Percentiles rank a stretch among this genome's conserved stretches.
Evolutionary conservation across 2,329 filamentous ascomycete genomes (phyloP).

Genomic region (Ophiostoma montium): DNA sequence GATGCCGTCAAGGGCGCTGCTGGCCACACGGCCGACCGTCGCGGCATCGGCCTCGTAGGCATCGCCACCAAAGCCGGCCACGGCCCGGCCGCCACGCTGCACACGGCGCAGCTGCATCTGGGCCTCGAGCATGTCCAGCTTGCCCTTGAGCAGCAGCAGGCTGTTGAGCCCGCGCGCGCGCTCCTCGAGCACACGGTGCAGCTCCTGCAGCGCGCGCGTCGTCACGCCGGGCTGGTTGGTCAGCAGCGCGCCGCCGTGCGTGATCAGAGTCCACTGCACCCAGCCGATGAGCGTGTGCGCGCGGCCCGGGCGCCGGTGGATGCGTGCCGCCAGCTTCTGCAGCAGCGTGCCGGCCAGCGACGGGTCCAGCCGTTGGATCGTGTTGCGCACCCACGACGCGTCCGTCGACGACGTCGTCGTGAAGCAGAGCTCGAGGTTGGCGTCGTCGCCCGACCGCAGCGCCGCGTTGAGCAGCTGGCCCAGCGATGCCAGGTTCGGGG

Average conservation of each 20-base stretch:
- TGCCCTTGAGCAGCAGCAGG: constrained; percentile 79
- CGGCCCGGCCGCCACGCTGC: constrained; percentile 28
- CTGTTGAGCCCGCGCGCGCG: constrained; percentile 70
- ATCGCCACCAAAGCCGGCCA: constrained; percentile 16
- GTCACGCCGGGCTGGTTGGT: constrained; percentile 75
- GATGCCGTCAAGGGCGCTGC: constrained; percentile 35
- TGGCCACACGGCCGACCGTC: constrained; percentile 6
- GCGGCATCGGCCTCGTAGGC: neutral
- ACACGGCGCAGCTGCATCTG: constrained; percentile 70
- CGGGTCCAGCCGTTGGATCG: constrained; percentile 81
- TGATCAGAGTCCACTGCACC: constrained; percentile 89
- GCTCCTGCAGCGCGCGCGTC: constrained; percentile 58
- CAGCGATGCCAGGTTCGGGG: constrained; percentile 39
- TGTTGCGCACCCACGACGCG: constrained; percentile 63
- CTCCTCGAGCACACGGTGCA: constrained; percentile 80
- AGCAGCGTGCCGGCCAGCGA: constrained; percentile 66
- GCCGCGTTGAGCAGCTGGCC: constrained; percentile 89
- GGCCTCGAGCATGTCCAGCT: constrained; percentile 83
- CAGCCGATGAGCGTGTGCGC: constrained; percentile 85
- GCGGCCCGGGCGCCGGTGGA: constrained; percentile 76
- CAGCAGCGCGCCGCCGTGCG: constrained; percentile 79
- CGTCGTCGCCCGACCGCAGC: constrained; percentile 78
- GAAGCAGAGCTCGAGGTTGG: constrained; percentile 84
- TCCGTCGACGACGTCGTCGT: constrained; percentile 53
- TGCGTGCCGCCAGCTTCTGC: constrained; percentile 69